These are phyloP conservation scores for Myrmaecium sp. DNA, from an alignment of 2,329 filamentous ascomycete genomes.

Conservation along the genomic window DNA sequence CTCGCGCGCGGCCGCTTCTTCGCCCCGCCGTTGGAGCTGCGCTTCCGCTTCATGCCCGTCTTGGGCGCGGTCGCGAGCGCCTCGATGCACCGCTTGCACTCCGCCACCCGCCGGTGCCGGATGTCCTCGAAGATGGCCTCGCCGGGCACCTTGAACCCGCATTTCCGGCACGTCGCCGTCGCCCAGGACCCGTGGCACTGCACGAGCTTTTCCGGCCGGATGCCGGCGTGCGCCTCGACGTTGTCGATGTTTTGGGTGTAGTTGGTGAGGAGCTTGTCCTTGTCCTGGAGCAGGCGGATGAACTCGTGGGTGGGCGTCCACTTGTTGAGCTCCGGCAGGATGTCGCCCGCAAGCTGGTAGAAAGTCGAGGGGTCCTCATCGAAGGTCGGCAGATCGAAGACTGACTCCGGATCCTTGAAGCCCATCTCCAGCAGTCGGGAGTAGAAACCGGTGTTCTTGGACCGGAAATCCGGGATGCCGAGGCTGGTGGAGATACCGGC, in stretches of 20 bases:
- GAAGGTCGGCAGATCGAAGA: conserved; percentile 84
- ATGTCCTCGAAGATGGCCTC: conserved; percentile 68
- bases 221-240: conserved; percentile 73
- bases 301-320: conserved; percentile 91
- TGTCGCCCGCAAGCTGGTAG: conserved; percentile 81
- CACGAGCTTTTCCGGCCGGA: conserved; percentile 64
- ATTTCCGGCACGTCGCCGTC: conserved; percentile 76
- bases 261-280: conserved; percentile 81
- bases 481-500: conserved; percentile 94
- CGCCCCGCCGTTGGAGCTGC: conserved; percentile 28
- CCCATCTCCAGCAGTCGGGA: conserved; percentile 66
- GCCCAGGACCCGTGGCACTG: conserved; percentile 97
- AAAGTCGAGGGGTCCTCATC: conserved; percentile 74
- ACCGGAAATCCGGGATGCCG: conserved; percentile 93
- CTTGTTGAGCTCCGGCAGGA: conserved; percentile 61
- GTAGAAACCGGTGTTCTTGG: conserved; percentile 83
- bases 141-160: conserved; percentile 55
- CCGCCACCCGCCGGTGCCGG: conserved; percentile 55
- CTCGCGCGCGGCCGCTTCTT: conserved; percentile 32
- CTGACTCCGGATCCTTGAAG: conserved; percentile 72
- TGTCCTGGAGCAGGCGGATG: conserved; percentile 73
- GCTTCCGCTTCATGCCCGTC: conserved; percentile 35
- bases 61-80: conserved; percentile 30
- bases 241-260: conserved; percentile 99
- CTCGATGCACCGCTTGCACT: conserved; percentile 54